These are phyloP conservation scores for Tylopilus rubrobrunneus DNA, from an alignment of 768 basidiomycete genomes.

Conservation along the genomic window DNA sequence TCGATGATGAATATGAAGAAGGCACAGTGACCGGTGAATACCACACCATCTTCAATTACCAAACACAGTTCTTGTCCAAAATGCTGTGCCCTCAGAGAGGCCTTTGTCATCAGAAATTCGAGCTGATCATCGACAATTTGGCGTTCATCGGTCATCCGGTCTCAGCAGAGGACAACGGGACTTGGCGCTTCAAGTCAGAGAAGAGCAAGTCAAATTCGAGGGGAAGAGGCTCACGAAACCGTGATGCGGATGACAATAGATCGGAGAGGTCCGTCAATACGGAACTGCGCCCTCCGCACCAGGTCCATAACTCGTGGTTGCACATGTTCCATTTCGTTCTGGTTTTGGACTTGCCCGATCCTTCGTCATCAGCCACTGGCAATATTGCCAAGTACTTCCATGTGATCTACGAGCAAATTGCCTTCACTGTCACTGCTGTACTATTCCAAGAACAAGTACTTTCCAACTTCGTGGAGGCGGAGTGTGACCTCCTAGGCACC, in stretches of 20 bases:
- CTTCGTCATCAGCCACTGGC: constrained; percentile 76
- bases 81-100: constrained; percentile 73
- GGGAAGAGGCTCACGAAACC: constrained; percentile 53
- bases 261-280: constrained; percentile 34
- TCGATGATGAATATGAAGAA: constrained; percentile 32
- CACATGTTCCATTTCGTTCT: constrained; percentile 83
- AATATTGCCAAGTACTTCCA: constrained; percentile 80
- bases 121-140: constrained; percentile 86
- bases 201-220: constrained; percentile 47
- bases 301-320: constrained; percentile 47
- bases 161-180: constrained; percentile 66
- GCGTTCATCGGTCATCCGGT: constrained; percentile 96
- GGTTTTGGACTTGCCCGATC: constrained; percentile 86
- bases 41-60: constrained; percentile 73
- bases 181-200: constrained; percentile 73
- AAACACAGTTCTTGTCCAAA: constrained; percentile 74
- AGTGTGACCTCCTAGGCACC: constrained; percentile 67
- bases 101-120: constrained; percentile 93
- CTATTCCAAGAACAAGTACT: constrained; percentile 88
- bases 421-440: constrained; percentile 87
- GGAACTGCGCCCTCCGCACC: constrained; percentile 24
- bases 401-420: constrained; percentile 83
- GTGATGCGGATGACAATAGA: constrained; percentile 33
- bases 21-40: constrained; percentile 48
- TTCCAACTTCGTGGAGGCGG: constrained; percentile 78